phyloP scores from a whole-genome alignment of 2,329 filamentous ascomycete species.

The Leptographium wingfieldii region DNA sequence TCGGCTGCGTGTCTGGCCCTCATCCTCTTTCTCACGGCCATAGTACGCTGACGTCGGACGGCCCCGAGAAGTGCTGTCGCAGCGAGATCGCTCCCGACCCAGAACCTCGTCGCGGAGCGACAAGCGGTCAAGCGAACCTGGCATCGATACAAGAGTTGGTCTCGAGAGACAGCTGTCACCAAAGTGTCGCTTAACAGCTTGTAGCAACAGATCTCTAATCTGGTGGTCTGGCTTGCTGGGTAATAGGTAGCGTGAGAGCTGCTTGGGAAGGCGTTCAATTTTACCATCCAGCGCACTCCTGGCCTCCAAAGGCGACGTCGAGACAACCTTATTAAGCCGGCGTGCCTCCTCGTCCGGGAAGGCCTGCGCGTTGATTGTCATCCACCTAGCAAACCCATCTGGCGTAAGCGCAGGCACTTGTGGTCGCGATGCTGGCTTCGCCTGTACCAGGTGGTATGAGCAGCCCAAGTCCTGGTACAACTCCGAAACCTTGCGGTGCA shows the following conservation, averaged over 20 bases:
- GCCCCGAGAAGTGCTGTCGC: neutral
- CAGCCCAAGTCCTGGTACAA: slow-evolving; percentile 42
- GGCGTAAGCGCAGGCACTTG: slow-evolving; percentile 53
- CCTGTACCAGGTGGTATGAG: slow-evolving; percentile 54
- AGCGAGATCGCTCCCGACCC: neutral
- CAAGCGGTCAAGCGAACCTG: neutral
- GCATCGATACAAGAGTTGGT: neutral
- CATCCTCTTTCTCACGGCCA: neutral
- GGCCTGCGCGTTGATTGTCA: slow-evolving; percentile 58
- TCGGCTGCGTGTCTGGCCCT: neutral
- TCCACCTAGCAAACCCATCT: slow-evolving; percentile 58
- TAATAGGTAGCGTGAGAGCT: slow-evolving; percentile 61
- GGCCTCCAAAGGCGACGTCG: slow-evolving; percentile 54
- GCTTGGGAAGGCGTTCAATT: slow-evolving; percentile 64
- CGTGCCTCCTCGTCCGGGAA: slow-evolving; percentile 64
- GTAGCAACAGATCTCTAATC: slow-evolving; percentile 46
- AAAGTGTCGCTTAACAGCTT: slow-evolving; percentile 39
- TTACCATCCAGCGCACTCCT: slow-evolving; percentile 42
- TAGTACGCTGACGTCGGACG: neutral
- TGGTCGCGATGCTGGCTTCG: slow-evolving; percentile 36
- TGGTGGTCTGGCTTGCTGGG: slow-evolving; percentile 45
- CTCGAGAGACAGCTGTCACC: slow-evolving; percentile 1
- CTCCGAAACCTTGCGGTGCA: slow-evolving; percentile 16
- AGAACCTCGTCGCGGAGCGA: neutral
- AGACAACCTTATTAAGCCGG: slow-evolving; percentile 55